Percentiles rank a stretch among this genome's conserved stretches.
Evolutionary conservation across 2,329 filamentous ascomycete genomes (phyloP).

Genomic region (Tolypocladium endophyticum): DNA sequence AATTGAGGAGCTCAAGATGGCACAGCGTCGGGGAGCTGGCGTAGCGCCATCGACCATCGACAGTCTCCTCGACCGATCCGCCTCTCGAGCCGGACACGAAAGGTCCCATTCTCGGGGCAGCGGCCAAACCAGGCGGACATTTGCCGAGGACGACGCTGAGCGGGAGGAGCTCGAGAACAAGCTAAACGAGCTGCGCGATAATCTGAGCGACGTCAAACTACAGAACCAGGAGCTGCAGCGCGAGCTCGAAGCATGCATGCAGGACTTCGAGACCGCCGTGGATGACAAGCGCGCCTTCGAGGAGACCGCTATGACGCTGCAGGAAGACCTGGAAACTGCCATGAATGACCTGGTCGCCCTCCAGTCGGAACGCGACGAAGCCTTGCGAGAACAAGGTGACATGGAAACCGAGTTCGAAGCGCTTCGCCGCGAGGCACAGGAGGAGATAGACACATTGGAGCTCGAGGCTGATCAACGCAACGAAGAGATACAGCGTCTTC

Average conservation of each 20-base stretch:
- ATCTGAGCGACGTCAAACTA: conserved; percentile 74
- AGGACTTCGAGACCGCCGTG: conserved; percentile 67
- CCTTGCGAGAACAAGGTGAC: conserved; percentile 52
- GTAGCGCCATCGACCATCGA: conserved; percentile 63
- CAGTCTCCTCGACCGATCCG: conserved; percentile 88
- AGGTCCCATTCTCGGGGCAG: conserved; percentile 68
- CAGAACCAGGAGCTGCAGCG: conserved; percentile 82
- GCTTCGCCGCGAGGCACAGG: conserved; percentile 52
- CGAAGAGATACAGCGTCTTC: conserved; percentile 58
- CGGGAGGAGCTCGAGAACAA: conserved; percentile 80
- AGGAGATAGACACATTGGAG: conserved; percentile 57
- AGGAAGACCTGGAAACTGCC: conserved; percentile 70
- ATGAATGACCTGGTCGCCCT: conserved; percentile 71
- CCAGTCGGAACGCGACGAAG: conserved; percentile 79
- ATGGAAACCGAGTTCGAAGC: conserved; percentile 52
- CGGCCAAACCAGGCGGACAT: conserved; percentile 53
- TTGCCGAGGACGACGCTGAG: conserved; percentile 57
- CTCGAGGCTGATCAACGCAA: conserved; percentile 63
- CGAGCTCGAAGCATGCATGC: conserved; percentile 68
- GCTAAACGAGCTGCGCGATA: conserved; percentile 74
- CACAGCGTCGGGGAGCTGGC: conserved; percentile 62
- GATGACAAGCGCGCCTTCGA: conserved; percentile 52
- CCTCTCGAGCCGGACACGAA: conserved; percentile 64
- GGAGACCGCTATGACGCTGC: conserved; percentile 49
- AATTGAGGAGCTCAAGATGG: conserved; percentile 91